A percentile compares a stretch with the other conserved stretches of the same genome.
Evolutionary conservation across 1,139 yeast species (phyloP).

Genomic region (Nakaseomyces bracarensis): DNA sequence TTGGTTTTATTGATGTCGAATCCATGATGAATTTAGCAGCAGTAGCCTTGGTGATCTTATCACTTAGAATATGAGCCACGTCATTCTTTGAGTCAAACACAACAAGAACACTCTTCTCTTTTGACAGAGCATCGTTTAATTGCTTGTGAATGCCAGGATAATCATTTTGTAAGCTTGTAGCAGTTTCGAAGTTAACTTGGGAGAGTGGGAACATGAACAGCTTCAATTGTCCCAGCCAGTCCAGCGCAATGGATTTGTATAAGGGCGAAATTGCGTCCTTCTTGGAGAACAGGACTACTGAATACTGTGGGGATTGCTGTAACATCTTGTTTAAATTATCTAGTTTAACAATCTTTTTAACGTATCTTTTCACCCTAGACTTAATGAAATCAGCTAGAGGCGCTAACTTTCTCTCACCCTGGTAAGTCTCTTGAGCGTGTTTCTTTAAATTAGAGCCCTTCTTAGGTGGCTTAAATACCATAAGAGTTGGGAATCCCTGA

Average conservation of each 20-base stretch:
- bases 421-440: constrained; percentile 58
- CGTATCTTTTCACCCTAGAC: constrained; percentile 65
- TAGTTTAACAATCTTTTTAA: constrained; percentile 41
- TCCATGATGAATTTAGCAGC: constrained; percentile 19
- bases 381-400: constrained; percentile 52
- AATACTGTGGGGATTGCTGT: constrained; percentile 20
- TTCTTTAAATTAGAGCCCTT: constrained; percentile 22
- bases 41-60: constrained; percentile 15
- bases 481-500: constrained; percentile 73
- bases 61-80: constrained; percentile 14
- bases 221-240: constrained; percentile 46
- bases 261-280: constrained; percentile 48
- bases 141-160: constrained; percentile 1
- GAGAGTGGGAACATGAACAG: constrained; percentile 28
- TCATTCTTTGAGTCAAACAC: constrained; percentile 22
- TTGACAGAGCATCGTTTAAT: constrained; percentile 1
- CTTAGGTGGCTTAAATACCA: constrained; percentile 79
- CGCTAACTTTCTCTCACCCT: constrained; percentile 58
- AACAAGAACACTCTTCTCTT: constrained; percentile 16
- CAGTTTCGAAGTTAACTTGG: constrained; percentile 8
- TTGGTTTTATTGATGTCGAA: constrained; percentile 16
- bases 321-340: constrained; percentile 30
- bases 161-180: background rate
- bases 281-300: constrained; percentile 40
- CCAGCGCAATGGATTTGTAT: constrained; percentile 67